Evolutionary conservation across 139 green algal genomes (phyloP), one percentile per base, ranked within the genome.

Genomic region (Chlamydomonas sphaeroides): DNA sequence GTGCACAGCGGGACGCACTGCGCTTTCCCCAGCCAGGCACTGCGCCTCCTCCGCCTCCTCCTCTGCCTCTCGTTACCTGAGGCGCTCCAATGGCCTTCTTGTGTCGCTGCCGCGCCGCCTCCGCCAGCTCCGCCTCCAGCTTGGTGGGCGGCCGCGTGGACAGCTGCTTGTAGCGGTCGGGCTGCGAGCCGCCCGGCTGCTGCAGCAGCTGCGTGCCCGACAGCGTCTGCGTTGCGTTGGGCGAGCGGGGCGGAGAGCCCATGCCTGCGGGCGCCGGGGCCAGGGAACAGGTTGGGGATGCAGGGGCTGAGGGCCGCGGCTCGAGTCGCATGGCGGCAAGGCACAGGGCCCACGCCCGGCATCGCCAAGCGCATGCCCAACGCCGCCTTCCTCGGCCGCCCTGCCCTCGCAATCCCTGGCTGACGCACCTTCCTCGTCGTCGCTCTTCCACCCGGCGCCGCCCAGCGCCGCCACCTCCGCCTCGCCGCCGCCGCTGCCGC

Each of bases 61-160:
- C n/a, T n/a, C n/a, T n/a, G n/a, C n/a, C n/a, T n/a, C n/a, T n/a
- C n/a, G 66, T 14, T 39, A 86, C 80, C 89, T 90, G 85, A 6
- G 73, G 53, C 65, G 41, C 56, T 36, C 79, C 84, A 33, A 93
- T 91, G 65, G 39, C 74, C 26, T 57, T 57, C 73, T 86, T 88
- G 78, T 94, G 91, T 4, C 69, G 68, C 71, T 80, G 36, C 65
- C 91, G 88, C 1, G 88, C 83, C 49, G 69, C 59, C 59, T 91
- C 83, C 88, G 91, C 68, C 18, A 78, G 66, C 0, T 79, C 42
- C 38, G 51, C 53, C 88, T 93, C 89, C 74, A 92, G 84, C 74
- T 90, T 92, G 69, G 81, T 91, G 35, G 90, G 84, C 66, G 86
- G 77, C 1, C 80, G 67, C 39, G 70, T 80, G 36, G 84, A 77